phyloP scores from a whole-genome alignment of 495 filamentous ascomycete genomes.

The Astrothelium subdiscretum region DNA sequence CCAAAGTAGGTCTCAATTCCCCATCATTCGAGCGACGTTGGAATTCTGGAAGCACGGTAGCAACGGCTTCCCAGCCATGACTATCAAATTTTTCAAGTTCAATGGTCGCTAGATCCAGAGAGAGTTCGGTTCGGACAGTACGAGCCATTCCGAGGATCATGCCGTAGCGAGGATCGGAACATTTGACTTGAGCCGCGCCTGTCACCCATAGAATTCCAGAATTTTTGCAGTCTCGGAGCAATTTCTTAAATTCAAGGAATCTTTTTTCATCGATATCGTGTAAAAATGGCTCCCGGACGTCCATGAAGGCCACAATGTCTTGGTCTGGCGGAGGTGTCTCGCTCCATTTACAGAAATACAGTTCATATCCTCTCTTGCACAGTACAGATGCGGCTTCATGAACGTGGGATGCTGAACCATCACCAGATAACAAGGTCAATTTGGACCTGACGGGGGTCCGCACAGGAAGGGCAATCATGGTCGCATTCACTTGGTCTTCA shows the following conservation, averaged over 20 bases:
- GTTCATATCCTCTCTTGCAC: background rate
- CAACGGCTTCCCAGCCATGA: background rate
- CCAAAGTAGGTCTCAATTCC: background rate
- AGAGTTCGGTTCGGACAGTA: conserved; percentile 1
- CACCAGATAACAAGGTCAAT: background rate
- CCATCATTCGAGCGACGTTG: background rate
- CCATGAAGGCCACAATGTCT: background rate
- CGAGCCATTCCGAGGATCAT: conserved; percentile 6
- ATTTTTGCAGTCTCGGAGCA: background rate
- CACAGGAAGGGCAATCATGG: background rate
- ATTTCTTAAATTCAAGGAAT: background rate
- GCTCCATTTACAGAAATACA: background rate
- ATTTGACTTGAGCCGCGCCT: background rate
- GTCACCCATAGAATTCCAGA: conserved; percentile 2
- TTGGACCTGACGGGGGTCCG: background rate
- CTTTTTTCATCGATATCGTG: background rate
- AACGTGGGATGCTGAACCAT: background rate
- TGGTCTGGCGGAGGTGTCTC: background rate
- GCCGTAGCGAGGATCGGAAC: background rate
- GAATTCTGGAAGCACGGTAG: background rate
- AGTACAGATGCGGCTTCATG: background rate
- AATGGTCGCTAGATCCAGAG: background rate
- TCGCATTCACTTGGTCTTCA: background rate
- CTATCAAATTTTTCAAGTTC: background rate
- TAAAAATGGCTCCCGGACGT: background rate